Conservation (phyloP, 78 protist species). For the Parvularia atlantis region DNA sequence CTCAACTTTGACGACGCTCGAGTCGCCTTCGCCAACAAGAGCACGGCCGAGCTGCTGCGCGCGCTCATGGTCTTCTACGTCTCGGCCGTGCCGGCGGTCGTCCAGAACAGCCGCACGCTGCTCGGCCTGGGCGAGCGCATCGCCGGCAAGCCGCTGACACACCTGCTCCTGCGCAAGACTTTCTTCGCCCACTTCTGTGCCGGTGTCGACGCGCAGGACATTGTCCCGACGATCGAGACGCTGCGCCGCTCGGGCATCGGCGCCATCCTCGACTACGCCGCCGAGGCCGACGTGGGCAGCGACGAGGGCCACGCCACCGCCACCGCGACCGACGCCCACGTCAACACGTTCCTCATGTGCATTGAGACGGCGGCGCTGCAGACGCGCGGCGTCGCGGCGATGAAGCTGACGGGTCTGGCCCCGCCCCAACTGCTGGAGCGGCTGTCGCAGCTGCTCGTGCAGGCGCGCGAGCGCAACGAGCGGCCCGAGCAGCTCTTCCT, state of each 20-base stretch:
- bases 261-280: conserved; percentile 61
- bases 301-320: too few relatives aligned
- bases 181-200: conserved; percentile 65
- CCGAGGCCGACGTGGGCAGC: conserved; percentile 43
- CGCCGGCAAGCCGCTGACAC: conserved; percentile 9
- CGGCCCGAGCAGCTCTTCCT: too few relatives aligned
- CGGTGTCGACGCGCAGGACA: conserved; percentile 22
- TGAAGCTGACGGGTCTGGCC: conserved; percentile 15
- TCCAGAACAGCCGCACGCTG: background rate
- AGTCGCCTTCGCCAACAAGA: conserved; percentile 7
- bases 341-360: background rate
- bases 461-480: too few relatives aligned
- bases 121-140: background rate
- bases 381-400: conserved; percentile 16
- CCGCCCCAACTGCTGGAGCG: conserved; percentile 36
- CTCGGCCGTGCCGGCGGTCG: background rate
- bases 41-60: background rate
- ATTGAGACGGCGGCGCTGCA: conserved; percentile 17
- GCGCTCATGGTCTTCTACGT: background rate
- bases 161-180: conserved; percentile 1
- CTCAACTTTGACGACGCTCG: conserved; percentile 7
- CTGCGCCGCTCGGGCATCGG: conserved; percentile 29
- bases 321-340: conserved; percentile 27
- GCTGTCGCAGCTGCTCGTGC: background rate
- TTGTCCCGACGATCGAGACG: background rate